Conservation (phyloP, 2,329 filamentous ascomycete genomes). For the Fusarium udum region DNA sequence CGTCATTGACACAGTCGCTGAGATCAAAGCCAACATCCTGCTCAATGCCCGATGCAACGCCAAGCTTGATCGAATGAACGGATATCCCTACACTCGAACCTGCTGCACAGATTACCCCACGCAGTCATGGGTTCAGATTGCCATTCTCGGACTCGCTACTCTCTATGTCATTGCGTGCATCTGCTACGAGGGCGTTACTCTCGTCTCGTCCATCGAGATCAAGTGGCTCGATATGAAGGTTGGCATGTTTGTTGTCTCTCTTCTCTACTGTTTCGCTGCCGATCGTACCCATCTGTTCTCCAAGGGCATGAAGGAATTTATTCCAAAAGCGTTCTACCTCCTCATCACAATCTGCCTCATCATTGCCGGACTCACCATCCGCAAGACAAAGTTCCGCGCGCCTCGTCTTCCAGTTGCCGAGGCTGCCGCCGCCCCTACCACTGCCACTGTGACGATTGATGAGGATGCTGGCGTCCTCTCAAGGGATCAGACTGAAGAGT, state of each 20-base stretch:
- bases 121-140: slow-evolving; percentile 34
- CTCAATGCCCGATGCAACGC: slow-evolving; percentile 64
- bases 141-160: slow-evolving; percentile 32
- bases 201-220: slow-evolving; percentile 21
- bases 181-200: slow-evolving; percentile 22
- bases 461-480: slow-evolving; percentile 44
- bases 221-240: slow-evolving; percentile 38
- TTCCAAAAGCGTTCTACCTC: slow-evolving; percentile 26
- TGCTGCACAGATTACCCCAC: slow-evolving; percentile 61
- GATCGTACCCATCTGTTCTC: slow-evolving; percentile 44
- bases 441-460: neutral
- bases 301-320: slow-evolving; percentile 42
- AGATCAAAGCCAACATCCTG: slow-evolving; percentile 53
- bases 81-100: slow-evolving; percentile 59
- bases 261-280: slow-evolving; percentile 43
- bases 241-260: slow-evolving; percentile 40
- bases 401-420: slow-evolving; percentile 14
- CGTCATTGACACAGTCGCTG: slow-evolving; percentile 43
- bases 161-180: slow-evolving; percentile 34
- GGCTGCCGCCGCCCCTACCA: neutral
- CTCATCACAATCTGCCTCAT: slow-evolving; percentile 22
- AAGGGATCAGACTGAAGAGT: slow-evolving; percentile 69
- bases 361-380: slow-evolving; percentile 27
- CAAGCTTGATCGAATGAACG: slow-evolving; percentile 43
- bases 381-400: slow-evolving; percentile 24